Percentiles rank a stretch among this genome's conserved stretches.
These are phyloP conservation scores for Yueomyces sinensis DNA, from an alignment of 805 yeast genomes.

Conservation along the genomic window DNA sequence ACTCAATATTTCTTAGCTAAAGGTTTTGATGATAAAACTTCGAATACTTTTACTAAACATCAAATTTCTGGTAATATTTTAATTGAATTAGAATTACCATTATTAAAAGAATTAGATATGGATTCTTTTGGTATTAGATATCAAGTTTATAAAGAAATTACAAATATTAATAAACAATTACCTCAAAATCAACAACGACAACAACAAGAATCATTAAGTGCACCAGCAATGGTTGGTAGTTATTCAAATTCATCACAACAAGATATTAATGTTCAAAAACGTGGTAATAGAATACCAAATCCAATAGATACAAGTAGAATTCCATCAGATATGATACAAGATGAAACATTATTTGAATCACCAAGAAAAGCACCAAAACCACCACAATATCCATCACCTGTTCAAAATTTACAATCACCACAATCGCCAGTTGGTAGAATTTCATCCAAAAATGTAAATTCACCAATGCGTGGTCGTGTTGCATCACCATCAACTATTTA, in stretches of 20 bases:
- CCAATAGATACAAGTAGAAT: slow-evolving; percentile 2
- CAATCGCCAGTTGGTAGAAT: background rate
- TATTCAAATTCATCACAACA: background rate
- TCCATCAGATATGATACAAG: background rate
- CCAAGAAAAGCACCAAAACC: slow-evolving; percentile 68
- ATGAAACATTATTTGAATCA: slow-evolving; percentile 30
- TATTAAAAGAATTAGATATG: slow-evolving; percentile 83
- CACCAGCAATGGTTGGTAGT: background rate
- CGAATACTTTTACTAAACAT: slow-evolving; percentile 71
- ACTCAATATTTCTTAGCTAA: slow-evolving; percentile 54
- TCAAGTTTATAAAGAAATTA: slow-evolving; percentile 80
- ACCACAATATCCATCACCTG: slow-evolving; percentile 35
- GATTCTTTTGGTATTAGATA: slow-evolving; percentile 89
- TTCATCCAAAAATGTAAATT: slow-evolving; percentile 1
- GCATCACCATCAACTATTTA: background rate
- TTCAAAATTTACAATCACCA: slow-evolving; percentile 8
- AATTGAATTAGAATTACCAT: slow-evolving; percentile 71
- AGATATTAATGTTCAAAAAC: background rate
- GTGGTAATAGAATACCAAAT: slow-evolving; percentile 1
- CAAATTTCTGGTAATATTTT: slow-evolving; percentile 79
- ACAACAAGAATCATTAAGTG: too few relatives aligned
- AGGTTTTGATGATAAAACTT: slow-evolving; percentile 58
- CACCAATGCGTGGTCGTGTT: background rate
- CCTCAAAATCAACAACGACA: background rate
- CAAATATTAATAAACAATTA: slow-evolving; percentile 32